A percentile compares a stretch with the other conserved stretches of the same genome.
Evolutionary conservation across 2,329 filamentous ascomycete species (phyloP).

Genomic region (Xylaria sp.): DNA sequence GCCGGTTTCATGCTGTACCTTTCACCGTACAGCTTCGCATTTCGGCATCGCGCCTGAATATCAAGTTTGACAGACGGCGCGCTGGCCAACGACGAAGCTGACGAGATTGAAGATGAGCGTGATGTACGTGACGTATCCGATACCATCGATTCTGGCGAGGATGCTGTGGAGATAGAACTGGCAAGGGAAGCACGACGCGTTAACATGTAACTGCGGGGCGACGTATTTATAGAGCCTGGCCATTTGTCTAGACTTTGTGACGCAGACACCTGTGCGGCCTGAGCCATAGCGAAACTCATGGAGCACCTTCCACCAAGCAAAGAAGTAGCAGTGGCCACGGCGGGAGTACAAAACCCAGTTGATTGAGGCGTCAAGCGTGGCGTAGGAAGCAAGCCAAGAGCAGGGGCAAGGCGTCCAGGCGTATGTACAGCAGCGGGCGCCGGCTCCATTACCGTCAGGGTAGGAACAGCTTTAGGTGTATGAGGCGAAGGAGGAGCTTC

Average conservation of each 20-base stretch:
- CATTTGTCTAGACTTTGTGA: constrained; percentile 65
- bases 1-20: constrained; percentile 62
- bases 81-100: constrained; percentile 68
- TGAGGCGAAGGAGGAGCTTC: constrained; percentile 55
- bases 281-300: constrained; percentile 70
- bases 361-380: constrained; percentile 68
- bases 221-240: constrained; percentile 59
- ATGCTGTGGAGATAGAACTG: constrained; percentile 70
- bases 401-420: constrained; percentile 60
- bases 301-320: constrained; percentile 62
- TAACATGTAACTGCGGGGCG: constrained; percentile 61
- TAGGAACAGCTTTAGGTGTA: constrained; percentile 54
- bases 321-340: constrained; percentile 63
- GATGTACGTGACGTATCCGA: constrained; percentile 71
- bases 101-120: constrained; percentile 72
- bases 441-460: constrained; percentile 63
- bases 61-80: constrained; percentile 69
- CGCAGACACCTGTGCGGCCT: constrained; percentile 59
- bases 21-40: constrained; percentile 67
- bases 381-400: constrained; percentile 66
- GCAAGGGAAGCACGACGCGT: constrained; percentile 70
- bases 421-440: constrained; percentile 56
- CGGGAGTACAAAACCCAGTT: constrained; percentile 68
- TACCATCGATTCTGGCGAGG: constrained; percentile 74
- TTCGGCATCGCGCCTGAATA: constrained; percentile 71